Conservation (phyloP, 306 rosid species). For the Benincasa hispida region DNA sequence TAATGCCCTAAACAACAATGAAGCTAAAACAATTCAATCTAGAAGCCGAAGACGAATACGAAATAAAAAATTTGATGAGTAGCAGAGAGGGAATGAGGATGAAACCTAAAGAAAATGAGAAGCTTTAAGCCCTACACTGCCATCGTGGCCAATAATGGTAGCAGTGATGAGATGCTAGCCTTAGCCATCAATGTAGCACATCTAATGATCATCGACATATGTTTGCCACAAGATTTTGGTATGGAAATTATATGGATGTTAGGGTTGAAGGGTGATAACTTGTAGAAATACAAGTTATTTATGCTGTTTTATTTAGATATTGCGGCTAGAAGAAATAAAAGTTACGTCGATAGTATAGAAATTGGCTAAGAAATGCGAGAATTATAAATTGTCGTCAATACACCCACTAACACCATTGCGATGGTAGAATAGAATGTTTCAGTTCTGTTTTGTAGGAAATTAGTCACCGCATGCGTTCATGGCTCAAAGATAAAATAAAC, state of each 20-base stretch:
- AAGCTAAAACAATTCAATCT: background rate
- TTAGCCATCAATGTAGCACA: conserved; percentile 85
- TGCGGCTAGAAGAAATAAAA: too few species aligned
- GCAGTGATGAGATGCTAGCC: conserved; percentile 63
- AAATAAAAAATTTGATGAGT: background rate
- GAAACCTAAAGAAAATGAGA: conserved; percentile 62
- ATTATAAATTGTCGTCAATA: too few species aligned
- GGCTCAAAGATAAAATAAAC: too few species aligned
- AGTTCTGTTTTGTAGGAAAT: too few species aligned
- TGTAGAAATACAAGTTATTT: too few species aligned
- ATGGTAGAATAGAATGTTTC: too few species aligned
- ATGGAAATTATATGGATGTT: background rate
- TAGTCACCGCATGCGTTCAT: too few species aligned
- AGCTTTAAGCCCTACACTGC: conserved; percentile 82
- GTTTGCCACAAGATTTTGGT: conserved; percentile 89
- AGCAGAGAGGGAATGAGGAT: background rate
- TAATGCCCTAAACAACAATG: background rate
- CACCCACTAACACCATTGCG: too few species aligned
- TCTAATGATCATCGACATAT: conserved; percentile 85
- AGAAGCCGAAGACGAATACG: background rate
- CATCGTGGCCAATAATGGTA: conserved; percentile 71
- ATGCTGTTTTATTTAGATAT: too few species aligned
- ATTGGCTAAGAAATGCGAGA: too few species aligned
- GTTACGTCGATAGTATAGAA: too few species aligned
- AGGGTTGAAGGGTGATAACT: too few species aligned